These are phyloP conservation scores for Malania oleifera DNA, from an alignment of 164 flowering plant genomes.

Conservation along the genomic window DNA sequence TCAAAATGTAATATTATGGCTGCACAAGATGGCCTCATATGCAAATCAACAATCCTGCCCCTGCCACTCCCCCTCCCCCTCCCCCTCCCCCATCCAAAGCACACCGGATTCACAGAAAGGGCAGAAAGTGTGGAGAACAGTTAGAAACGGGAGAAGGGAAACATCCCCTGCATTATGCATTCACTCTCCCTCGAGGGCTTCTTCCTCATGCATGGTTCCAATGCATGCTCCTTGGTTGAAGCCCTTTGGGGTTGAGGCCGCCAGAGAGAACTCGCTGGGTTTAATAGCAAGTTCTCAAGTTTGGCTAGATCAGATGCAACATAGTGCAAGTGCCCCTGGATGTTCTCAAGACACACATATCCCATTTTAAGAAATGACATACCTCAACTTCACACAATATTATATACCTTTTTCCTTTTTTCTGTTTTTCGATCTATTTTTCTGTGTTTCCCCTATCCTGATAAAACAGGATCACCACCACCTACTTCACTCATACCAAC, in stretches of 20 bases:
- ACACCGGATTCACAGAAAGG: neutral
- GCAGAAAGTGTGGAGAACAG: neutral
- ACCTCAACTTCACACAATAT: slow-evolving; percentile 10
- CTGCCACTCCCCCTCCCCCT: no score
- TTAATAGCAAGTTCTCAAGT: no score
- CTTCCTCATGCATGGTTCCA: neutral
- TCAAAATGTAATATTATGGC: no score
- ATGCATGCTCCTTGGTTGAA: neutral
- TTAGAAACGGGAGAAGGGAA: no score
- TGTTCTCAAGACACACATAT: neutral
- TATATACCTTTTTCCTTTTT: neutral
- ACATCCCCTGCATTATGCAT: neutral
- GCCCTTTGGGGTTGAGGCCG: neutral
- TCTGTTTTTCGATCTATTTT: neutral
- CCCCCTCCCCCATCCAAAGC: neutral
- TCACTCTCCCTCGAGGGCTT: slow-evolving; percentile 10
- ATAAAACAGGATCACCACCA: no score
- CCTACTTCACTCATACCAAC: neutral
- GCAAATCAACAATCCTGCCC: no score
- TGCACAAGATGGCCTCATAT: no score
- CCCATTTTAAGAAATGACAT: slow-evolving; percentile 4
- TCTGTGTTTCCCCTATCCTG: neutral
- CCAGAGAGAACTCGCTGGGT: no score
- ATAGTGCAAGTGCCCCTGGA: no score
- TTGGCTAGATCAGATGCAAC: no score